A percentile compares a stretch with the other conserved stretches of the same genome.
Conservation (phyloP, 2,329 filamentous ascomycete species). For the Madurella mycetomatis region DNA sequence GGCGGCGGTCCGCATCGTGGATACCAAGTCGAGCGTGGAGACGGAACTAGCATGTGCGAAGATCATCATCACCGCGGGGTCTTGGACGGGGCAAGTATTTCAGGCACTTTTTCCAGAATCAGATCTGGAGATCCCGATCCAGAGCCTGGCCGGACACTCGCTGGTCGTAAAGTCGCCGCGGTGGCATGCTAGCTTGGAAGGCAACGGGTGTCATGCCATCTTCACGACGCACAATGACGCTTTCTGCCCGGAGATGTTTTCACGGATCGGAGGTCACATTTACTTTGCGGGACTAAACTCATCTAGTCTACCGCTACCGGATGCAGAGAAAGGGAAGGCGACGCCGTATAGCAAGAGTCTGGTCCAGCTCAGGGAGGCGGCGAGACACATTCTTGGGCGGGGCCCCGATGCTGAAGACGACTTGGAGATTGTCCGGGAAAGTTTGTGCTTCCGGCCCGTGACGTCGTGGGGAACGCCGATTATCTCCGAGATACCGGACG, state of each 20-base stretch:
- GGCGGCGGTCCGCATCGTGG: conserved; percentile 36
- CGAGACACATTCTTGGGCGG: conserved; percentile 42
- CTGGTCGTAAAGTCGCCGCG: conserved; percentile 60
- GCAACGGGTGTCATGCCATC: conserved; percentile 58
- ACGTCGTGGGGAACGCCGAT: conserved; percentile 61
- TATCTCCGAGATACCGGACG: conserved; percentile 53
- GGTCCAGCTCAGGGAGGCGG: conserved; percentile 45
- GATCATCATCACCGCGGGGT: conserved; percentile 63
- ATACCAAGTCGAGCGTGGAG: conserved; percentile 40
- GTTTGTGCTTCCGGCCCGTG: conserved; percentile 69
- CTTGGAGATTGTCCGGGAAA: conserved; percentile 59
- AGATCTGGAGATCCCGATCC: conserved; percentile 49
- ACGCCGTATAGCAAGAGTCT: conserved; percentile 45
- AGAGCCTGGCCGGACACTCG: conserved; percentile 66
- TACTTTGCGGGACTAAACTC: conserved; percentile 72
- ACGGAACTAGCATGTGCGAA: conserved; percentile 57
- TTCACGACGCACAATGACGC: conserved; percentile 56
- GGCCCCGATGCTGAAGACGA: conserved; percentile 40
- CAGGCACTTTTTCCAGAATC: conserved; percentile 57
- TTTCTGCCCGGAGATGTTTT: conserved; percentile 69
- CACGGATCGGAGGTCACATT: conserved; percentile 60
- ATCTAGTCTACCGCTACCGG: conserved; percentile 54
- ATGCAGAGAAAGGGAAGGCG: conserved; percentile 43
- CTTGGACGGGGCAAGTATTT: conserved; percentile 68
- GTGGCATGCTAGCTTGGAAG: conserved; percentile 43